A percentile compares a stretch with the other conserved stretches of the same genome.
Evolutionary conservation across 371 early-diverging fungal genomes (phyloP).

Genomic region (Apophysomyces trapeziformis): DNA sequence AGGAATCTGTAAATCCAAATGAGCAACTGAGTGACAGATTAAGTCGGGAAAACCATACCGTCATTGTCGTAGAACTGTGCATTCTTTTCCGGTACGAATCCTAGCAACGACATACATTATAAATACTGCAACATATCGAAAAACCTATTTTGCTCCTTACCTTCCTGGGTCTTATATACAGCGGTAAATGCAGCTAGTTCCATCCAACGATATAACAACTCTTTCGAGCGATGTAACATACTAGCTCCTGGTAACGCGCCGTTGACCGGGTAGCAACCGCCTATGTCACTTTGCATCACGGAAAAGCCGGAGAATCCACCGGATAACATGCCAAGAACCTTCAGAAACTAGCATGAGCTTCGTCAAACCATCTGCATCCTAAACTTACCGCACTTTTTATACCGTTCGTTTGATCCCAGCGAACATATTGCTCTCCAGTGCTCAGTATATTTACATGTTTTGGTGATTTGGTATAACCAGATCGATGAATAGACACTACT

Average conservation of each 20-base stretch:
- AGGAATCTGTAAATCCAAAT: slow-evolving; percentile 29
- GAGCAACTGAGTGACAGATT: not conserved
- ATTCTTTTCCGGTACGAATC: slow-evolving; percentile 46
- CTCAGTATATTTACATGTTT: slow-evolving; percentile 39
- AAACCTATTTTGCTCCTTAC: slow-evolving; percentile 13
- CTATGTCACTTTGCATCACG: slow-evolving; percentile 53
- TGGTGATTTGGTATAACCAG: slow-evolving; percentile 41
- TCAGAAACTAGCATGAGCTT: not conserved
- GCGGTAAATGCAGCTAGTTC: slow-evolving; percentile 54
- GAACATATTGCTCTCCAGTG: slow-evolving; percentile 48
- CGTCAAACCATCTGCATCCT: not conserved
- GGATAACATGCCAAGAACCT: slow-evolving; percentile 47
- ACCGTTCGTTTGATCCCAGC: slow-evolving; percentile 52
- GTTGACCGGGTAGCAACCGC: slow-evolving; percentile 48
- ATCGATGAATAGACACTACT: slow-evolving; percentile 34
- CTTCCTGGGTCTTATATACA: slow-evolving; percentile 55
- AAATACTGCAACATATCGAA: not conserved
- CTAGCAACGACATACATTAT: not conserved
- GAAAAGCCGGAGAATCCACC: slow-evolving; percentile 56
- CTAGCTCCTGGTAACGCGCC: slow-evolving; percentile 37
- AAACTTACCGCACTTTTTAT: slow-evolving; percentile 47
- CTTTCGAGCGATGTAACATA: slow-evolving; percentile 35
- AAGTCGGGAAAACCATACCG: slow-evolving; percentile 28
- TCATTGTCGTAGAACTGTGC: slow-evolving; percentile 58
- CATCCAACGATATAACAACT: slow-evolving; percentile 58